Evolutionary conservation across 1,139 yeast species (phyloP).

Genomic region (Lodderomyces theae): DNA sequence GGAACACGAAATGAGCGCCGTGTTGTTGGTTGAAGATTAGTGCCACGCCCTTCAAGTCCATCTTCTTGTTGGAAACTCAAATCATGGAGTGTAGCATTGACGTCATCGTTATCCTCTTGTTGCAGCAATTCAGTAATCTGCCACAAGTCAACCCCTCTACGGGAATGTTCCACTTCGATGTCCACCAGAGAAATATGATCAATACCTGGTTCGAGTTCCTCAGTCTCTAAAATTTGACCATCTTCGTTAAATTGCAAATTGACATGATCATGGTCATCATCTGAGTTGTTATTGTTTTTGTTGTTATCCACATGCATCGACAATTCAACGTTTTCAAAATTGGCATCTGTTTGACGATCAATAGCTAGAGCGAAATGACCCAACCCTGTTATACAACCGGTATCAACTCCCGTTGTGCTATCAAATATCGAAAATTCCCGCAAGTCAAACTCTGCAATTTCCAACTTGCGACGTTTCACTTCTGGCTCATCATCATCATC

Average conservation of each 20-base stretch:
- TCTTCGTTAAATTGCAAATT: constrained; percentile 18
- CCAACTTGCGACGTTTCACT: constrained; percentile 17
- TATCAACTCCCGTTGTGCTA: neutral
- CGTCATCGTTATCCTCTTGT: neutral
- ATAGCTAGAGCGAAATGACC: neutral
- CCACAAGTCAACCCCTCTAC: constrained; percentile 1
- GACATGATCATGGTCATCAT: constrained; percentile 1
- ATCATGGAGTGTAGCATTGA: constrained; percentile 5
- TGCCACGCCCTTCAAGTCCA: neutral
- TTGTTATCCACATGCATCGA: too few relatives aligned
- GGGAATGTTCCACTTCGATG: constrained; percentile 5
- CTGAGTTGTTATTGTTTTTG: too few relatives aligned
- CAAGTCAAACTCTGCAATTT: constrained; percentile 15
- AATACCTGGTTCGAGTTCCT: neutral
- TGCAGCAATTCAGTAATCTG: neutral
- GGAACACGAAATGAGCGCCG: neutral
- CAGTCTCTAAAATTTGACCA: constrained; percentile 11
- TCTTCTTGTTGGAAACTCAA: constrained; percentile 6
- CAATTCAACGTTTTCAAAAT: constrained; percentile 3
- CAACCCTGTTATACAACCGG: neutral
- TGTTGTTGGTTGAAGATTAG: neutral
- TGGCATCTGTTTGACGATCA: neutral
- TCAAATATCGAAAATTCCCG: constrained; percentile 5
- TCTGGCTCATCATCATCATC: neutral
- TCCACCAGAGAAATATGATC: neutral